Evolutionary conservation across 2,329 filamentous ascomycete species (phyloP).

Genomic region (Alternaria viburni): DNA sequence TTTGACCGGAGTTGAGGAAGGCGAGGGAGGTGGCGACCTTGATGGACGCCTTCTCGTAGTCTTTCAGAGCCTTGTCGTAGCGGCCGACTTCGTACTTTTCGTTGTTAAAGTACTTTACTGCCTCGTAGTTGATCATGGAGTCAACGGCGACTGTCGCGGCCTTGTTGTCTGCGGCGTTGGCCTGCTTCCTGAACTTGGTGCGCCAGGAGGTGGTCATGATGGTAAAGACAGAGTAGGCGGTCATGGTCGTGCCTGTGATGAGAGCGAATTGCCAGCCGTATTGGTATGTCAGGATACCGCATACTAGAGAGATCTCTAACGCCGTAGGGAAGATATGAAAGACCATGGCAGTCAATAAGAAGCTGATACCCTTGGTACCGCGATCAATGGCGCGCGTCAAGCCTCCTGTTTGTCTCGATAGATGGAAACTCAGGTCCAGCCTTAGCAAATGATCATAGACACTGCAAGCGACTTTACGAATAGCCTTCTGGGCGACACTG

Average conservation of each 20-base stretch:
- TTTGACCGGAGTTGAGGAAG: conserved; percentile 92
- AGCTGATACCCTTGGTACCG: conserved; percentile 98
- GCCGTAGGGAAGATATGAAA: conserved; percentile 96
- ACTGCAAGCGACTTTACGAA: conserved; percentile 85
- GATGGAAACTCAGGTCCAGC: conserved; percentile 91
- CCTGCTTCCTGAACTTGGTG: conserved; percentile 92
- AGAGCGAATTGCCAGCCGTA: conserved; percentile 91
- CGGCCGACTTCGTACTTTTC: conserved; percentile 91
- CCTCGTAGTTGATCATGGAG: conserved; percentile 97
- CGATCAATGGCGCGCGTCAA: conserved; percentile 93
- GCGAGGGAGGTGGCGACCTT: conserved; percentile 94
- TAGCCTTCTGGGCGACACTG: conserved; percentile 95
- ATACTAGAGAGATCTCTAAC: conserved; percentile 93
- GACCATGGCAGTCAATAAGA: conserved; percentile 95
- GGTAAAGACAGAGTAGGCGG: conserved; percentile 93
- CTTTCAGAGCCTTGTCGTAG: conserved; percentile 84
- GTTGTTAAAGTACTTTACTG: conserved; percentile 99
- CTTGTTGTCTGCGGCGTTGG: conserved; percentile 94
- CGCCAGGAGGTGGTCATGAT: conserved; percentile 97
- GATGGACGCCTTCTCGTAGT: conserved; percentile 93
- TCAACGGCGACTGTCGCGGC: conserved; percentile 95
- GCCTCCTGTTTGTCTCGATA: conserved; percentile 92
- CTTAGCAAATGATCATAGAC: conserved; percentile 90
- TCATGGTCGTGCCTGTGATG: conserved; percentile 90
- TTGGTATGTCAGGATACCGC: conserved; percentile 94